phyloP scores from a whole-genome alignment of 2,329 filamentous ascomycete species.

The Scytalidium lignicola region DNA sequence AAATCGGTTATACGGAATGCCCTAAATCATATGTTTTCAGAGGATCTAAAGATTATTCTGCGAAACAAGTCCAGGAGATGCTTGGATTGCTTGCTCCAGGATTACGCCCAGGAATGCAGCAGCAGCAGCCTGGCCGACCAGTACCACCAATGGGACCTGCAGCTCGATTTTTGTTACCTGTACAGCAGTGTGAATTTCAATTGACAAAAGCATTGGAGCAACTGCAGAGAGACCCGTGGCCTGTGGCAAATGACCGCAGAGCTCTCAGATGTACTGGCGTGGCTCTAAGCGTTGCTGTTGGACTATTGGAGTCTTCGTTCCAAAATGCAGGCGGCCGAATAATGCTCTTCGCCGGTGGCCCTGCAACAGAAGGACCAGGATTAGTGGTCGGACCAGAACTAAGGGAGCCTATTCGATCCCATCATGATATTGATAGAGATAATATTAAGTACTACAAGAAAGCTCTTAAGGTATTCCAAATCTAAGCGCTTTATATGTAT shows the following conservation, averaged over 20 bases:
- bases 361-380: constrained; percentile 91
- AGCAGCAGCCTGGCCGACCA: constrained; percentile 68
- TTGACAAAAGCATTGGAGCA: constrained; percentile 94
- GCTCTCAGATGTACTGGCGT: constrained; percentile 90
- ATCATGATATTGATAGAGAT: constrained; percentile 97
- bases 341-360: constrained; percentile 94
- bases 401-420: constrained; percentile 92
- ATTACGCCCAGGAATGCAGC: constrained; percentile 63
- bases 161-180: constrained; percentile 85
- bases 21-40: constrained; percentile 98
- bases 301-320: constrained; percentile 89
- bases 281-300: constrained; percentile 90
- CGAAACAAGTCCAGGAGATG: constrained; percentile 99
- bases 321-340: constrained; percentile 92
- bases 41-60: constrained; percentile 95
- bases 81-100: constrained; percentile 73
- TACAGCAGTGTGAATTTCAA: constrained; percentile 95
- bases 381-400: constrained; percentile 96
- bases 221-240: constrained; percentile 95
- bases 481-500: background rate
- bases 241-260: constrained; percentile 87
- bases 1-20: constrained; percentile 96
- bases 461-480: constrained; percentile 72
- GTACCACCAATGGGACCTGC: constrained; percentile 73
- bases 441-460: constrained; percentile 99